Base-by-base conservation (phyloP, 2,329 filamentous ascomycete species). In the Phialocephala subalpina region DNA sequence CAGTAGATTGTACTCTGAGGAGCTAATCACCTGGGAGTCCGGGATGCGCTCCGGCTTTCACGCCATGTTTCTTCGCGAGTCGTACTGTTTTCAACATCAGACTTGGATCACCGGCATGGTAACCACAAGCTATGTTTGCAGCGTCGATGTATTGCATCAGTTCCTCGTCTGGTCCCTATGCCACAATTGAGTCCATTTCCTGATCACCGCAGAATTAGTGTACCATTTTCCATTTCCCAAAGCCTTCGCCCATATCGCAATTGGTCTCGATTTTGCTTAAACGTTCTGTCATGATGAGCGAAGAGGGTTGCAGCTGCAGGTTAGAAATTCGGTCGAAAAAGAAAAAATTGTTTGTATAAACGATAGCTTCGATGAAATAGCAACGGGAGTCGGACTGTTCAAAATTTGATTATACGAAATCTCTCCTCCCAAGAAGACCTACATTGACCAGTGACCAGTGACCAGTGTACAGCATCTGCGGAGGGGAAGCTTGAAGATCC, bases 41-140 rank as follows among this genome's bases (percentile, higher is more conserved):
- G 0, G 88, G 88, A 70, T 91, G 88, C 0, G 89, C 89, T 8
- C 88, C 88, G 6, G 86, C 78, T 58, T 80, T 81, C 67, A 90
- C 82, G 64, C 81, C 80, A 75, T 88, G 82, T 49, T 81, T 74
- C 76, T 89, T 90, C 77, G 86, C 88, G 20, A 83, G 79, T 11
- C 78, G 79, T 12, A 90, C 83, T 0, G 87, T 90, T 63, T 86
- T 80, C 57, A 83, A 78, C 87, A 90, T 91, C 62, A 89, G 87
- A n/a, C 86, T 73, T 0, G 88, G 87, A 67, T 91, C 88, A 47
- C 87, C 84, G 36, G 82, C 85, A 66, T 87, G 85, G 68, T 86
- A 86, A 1, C 85, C 86, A 72, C 87, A 90, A 9, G 87, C 87
- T 35, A 90, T 78, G 70, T 90, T 90, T 20, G 87, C 87, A 72